Evolutionary conservation across 441 rosid genomes (phyloP).

Genomic region (Cnidoscolus chayamansa): DNA sequence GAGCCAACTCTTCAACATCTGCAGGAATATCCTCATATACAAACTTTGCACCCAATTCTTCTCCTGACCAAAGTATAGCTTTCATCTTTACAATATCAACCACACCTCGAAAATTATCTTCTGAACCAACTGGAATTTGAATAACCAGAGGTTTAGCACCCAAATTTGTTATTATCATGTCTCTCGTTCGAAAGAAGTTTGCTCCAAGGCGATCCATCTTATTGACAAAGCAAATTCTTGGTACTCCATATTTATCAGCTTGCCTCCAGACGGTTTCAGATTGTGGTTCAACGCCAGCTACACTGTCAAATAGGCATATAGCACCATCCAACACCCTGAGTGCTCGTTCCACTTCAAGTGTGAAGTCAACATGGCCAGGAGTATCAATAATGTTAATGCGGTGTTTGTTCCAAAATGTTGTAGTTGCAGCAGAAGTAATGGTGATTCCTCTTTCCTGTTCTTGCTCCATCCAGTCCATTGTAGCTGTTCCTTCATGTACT

Average conservation of each 20-base stretch:
- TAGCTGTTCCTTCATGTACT: constrained; percentile 96
- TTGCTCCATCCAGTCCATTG: constrained; percentile 99
- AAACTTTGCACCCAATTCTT: constrained; percentile 94
- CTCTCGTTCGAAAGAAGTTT: constrained; percentile 84
- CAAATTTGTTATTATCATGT: constrained; percentile 86
- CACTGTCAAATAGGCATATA: constrained; percentile 93
- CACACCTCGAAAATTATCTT: constrained; percentile 74
- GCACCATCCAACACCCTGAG: constrained; percentile 93
- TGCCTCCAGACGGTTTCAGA: constrained; percentile 99
- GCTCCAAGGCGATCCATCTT: constrained; percentile 98
- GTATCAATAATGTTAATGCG: constrained; percentile 94
- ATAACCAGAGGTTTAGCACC: constrained; percentile 93
- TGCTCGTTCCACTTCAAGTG: constrained; percentile 95
- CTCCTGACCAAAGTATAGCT: constrained; percentile 90
- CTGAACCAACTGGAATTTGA: constrained; percentile 89
- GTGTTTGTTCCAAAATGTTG: constrained; percentile 84
- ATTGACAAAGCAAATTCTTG: constrained; percentile 91
- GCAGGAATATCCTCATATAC: constrained; percentile 67
- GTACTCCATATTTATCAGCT: constrained; percentile 96
- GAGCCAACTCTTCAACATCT: constrained; percentile 73
- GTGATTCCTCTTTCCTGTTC: constrained; percentile 99
- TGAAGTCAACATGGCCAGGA: constrained; percentile 95
- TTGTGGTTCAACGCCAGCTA: constrained; percentile 99
- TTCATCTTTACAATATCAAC: constrained; percentile 86
- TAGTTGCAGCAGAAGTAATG: constrained; percentile 93